Evolutionary conservation across 257 asterid species (phyloP), one percentile per base, ranked within the genome.

Genomic region (Nyctanthes arbortristis): DNA sequence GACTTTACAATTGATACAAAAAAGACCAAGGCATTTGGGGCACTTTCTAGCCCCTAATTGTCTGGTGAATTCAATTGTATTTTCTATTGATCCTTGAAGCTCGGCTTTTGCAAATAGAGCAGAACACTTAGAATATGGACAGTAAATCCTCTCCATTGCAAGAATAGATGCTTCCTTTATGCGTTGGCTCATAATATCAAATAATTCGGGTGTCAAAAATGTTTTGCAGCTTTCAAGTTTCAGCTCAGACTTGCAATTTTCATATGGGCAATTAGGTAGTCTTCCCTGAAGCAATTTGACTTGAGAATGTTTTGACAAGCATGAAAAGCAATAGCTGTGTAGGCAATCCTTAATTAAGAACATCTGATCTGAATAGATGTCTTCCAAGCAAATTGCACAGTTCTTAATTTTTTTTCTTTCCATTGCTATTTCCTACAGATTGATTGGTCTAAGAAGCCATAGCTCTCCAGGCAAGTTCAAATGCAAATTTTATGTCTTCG

Each of bases 111-210:
- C 80, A 70, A 84, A 78, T 73, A 87, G 74, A 47, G 77, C 56
- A 1, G 93, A 87, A 73, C 93, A 87, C 73, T 52, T 80, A 2
- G 90, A 83, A 65, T 74, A 78, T 22, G 93, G 90, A 70, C 93
- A 87, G 66, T 84, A 87, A 56, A 87, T 40, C 67, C 75, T 87
- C 32, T 82, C 84, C 4, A 43, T 58, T 5, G 60, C 76, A 4
- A 88, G 88, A 71, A 87, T 76, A 22, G 86, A 66, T 11, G 90
- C 82, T 70, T 87, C 93, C 84, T 87, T 80, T 57, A 84, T 52
- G 1, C 77, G 84, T 63, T 78, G 74, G 40, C 80, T 77, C 93
- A 84, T 66, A 56, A 78, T 69, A 14, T 78, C 80, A 71, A 83
- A 34, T 61, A 85, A 61, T 36, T 85, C 78, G 7, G 91, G 84